Evolutionary conservation across 2,329 filamentous ascomycete genomes (phyloP), one percentile per base, ranked within the genome.

Genomic region (Ophiostoma triangulosporum): DNA sequence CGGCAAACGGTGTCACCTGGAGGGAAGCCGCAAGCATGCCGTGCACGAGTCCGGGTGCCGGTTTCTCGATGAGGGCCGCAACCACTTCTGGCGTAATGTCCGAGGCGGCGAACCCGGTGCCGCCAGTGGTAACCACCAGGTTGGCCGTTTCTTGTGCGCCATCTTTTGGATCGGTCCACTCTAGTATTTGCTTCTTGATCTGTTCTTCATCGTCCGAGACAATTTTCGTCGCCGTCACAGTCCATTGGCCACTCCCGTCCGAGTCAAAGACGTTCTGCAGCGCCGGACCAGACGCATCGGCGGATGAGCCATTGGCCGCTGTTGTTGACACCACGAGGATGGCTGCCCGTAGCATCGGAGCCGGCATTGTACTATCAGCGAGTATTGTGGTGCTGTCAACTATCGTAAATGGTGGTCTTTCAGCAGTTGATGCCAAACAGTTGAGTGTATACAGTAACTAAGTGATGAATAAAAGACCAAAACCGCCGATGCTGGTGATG

Each of bases 31-130:
- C 76, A 40, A 98, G 74, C 91, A 98, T 98, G 59, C 83, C 89
- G 69, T 98, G 90, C n/a, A 96, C 85, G 50, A 98, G 73, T 1
- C 93, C 93, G 0, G 89, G 82, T 0, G 93, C 93, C 66, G 91
- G 81, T 64, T 86, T 89, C 63, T 95, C 83, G 43, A 97, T 74
- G 38, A 97, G 69, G 5, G 83, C 79, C 14, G 75, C 70, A n/a
- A 96, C 78, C 50, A 89, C 90, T 84, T 97, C 93, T 2, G 93
- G 93, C 0, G 93, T 98, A 40, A 78, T 74, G 70, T 98, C 93
- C 53, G 84, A 79, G 11, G 81, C 73, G 7, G 93, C 85, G 67
- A 98, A 98, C 0, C 93, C 93, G 1, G 93, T 98, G 2, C 93
- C 93, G 22, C 93, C 93, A 6, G 88, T 95, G 0, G 89, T 91